Conservation (phyloP, 176 grass and related monocot genomes). For the Avena sativa region DNA sequence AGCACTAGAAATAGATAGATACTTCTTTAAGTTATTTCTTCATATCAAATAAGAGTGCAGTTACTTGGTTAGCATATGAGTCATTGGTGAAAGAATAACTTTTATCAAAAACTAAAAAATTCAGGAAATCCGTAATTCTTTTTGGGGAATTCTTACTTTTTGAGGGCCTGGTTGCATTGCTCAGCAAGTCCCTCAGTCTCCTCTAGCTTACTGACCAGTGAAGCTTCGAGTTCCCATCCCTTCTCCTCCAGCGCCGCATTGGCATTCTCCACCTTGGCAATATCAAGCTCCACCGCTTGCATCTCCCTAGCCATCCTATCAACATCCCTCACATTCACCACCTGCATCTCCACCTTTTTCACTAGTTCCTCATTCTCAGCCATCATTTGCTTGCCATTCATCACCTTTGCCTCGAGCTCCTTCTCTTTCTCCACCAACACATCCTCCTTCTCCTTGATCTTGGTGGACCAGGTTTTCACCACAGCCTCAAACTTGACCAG, state of each 20-base stretch:
- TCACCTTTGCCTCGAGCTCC: constrained; percentile 64
- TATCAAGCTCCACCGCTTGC: constrained; percentile 60
- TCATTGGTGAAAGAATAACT: not conserved
- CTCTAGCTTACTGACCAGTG: constrained; percentile 56
- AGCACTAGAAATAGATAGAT: constrained; percentile 3
- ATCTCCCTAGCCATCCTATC: constrained; percentile 82
- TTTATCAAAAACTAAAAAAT: not conserved
- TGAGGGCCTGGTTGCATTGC: constrained; percentile 73
- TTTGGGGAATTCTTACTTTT: constrained; percentile 54
- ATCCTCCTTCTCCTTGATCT: constrained; percentile 65
- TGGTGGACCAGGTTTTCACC: constrained; percentile 61
- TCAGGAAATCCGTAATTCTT: not conserved
- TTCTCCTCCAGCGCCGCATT: constrained; percentile 66
- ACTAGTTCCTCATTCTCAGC: constrained; percentile 63
- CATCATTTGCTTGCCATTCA: constrained; percentile 31
- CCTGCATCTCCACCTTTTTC: constrained; percentile 64
- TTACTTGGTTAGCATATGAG: not conserved
- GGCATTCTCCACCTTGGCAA: constrained; percentile 53
- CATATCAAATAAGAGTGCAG: constrained; percentile 6
- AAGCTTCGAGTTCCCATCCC: constrained; percentile 77
- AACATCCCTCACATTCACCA: constrained; percentile 62
- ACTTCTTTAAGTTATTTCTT: not conserved
- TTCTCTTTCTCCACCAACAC: constrained; percentile 44
- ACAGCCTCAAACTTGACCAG: constrained; percentile 75
- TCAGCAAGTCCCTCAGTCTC: constrained; percentile 60